A percentile compares a stretch with the other conserved stretches of the same genome.
Evolutionary conservation across 352 stramenopile genomes (phyloP).

Genomic region (Phytopythium cucurbitacearum): DNA sequence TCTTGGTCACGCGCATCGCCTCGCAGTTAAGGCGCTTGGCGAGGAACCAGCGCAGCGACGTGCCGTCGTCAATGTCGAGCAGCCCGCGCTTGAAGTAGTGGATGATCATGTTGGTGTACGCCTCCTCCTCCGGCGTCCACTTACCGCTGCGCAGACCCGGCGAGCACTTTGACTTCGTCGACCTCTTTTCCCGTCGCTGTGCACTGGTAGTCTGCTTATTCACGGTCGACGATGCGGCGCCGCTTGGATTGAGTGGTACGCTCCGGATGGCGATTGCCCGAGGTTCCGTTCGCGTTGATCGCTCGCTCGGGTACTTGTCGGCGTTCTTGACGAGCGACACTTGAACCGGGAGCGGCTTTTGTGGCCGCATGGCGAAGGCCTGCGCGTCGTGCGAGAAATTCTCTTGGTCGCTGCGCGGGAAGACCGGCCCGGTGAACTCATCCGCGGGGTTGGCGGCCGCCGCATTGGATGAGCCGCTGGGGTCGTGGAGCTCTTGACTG

Average conservation of each 20-base stretch:
- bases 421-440: constrained; percentile 1
- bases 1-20: constrained; percentile 87
- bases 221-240: too few relatives aligned
- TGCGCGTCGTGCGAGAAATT: constrained; percentile 6
- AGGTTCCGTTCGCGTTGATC: background rate
- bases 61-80: constrained; percentile 78
- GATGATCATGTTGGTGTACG: constrained; percentile 83
- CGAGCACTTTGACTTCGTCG: constrained; percentile 84
- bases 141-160: constrained; percentile 79
- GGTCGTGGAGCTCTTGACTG: constrained; percentile 1
- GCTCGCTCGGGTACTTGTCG: background rate
- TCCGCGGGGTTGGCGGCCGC: background rate
- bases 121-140: constrained; percentile 80
- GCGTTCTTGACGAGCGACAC: constrained; percentile 2
- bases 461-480: constrained; percentile 1
- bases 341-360: background rate
- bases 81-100: constrained; percentile 82
- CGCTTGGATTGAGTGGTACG: background rate
- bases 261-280: background rate
- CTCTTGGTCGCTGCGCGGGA: constrained; percentile 8
- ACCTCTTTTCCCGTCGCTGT: constrained; percentile 52
- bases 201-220: background rate
- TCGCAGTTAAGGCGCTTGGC: constrained; percentile 84
- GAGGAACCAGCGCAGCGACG: constrained; percentile 82
- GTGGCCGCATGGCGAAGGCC: constrained; percentile 2